These are phyloP conservation scores for Penicillium sp. DNA, from an alignment of 2,329 filamentous ascomycete genomes.

Conservation along the genomic window DNA sequence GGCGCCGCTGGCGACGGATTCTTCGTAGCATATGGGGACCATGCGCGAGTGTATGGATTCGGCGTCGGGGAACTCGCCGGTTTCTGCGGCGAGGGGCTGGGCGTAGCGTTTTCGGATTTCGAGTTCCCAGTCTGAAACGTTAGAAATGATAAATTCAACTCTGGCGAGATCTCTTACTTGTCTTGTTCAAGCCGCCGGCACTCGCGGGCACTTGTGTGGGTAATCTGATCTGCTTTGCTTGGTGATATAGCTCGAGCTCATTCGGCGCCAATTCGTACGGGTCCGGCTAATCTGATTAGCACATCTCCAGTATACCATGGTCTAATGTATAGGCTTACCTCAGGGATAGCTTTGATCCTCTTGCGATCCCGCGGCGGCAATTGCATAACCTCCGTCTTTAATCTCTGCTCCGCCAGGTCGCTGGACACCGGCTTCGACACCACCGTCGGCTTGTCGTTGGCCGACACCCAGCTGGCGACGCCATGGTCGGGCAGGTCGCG, in stretches of 20 bases:
- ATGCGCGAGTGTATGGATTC: conserved; percentile 57
- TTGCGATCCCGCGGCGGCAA: conserved; percentile 57
- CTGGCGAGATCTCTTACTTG: conserved; percentile 50
- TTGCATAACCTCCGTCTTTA: conserved; percentile 63
- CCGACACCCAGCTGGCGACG: conserved; percentile 61
- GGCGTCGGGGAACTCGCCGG: conserved; percentile 59
- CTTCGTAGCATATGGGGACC: conserved; percentile 63
- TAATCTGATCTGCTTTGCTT: conserved; percentile 47
- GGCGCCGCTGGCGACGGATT: conserved; percentile 55
- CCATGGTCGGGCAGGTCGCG: conserved; percentile 60
- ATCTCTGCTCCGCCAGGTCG: conserved; percentile 59
- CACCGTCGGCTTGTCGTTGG: conserved; percentile 51
- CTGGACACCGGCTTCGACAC: conserved; percentile 51
- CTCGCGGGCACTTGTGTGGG: conserved; percentile 63
- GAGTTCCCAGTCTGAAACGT: conserved; percentile 54
- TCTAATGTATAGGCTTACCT: conserved; percentile 39
- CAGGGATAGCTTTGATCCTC: conserved; percentile 53
- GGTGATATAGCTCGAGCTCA: conserved; percentile 42
- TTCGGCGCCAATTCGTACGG: conserved; percentile 27
- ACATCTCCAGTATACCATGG: no score
- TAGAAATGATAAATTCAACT: conserved; percentile 10
- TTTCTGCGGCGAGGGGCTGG: conserved; percentile 58
- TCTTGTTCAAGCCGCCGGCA: conserved; percentile 75
- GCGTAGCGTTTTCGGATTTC: conserved; percentile 64
- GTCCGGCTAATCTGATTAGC: no score